Base-by-base conservation (phyloP, 2,329 filamentous ascomycete genomes). In the Scleromitrula shiraiana region DNA sequence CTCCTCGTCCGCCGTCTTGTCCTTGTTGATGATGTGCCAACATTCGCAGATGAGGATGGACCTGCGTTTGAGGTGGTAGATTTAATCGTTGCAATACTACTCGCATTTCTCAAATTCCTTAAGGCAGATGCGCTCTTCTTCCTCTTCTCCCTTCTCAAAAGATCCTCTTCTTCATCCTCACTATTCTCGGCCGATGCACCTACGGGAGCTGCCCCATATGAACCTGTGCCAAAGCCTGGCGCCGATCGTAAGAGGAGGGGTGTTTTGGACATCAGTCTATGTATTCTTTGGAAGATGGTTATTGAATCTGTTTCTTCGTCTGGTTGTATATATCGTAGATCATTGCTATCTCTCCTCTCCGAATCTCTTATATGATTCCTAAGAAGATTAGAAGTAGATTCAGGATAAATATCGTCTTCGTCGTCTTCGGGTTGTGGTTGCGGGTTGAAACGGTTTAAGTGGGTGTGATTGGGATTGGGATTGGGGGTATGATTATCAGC, bases 171-270 rank as follows among this genome's bases (percentile, higher is more conserved):
- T 22, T 66, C 59, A 10, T 64, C 59, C 22, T 61, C 62, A 17
- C 60, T 62, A 33, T 64, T 63, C 24, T 66, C 63, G n/a, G 58
- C 61, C 23, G 66, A 63, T 5, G 64, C 68, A 30, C 69, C 62
- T 35, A 74, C 58, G 5, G 75, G 76, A 19, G 77, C 70, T 4
- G 76, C 76, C 46, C 78, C 78, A 62, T 82, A 82, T 14, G 77
- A 80, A 19, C 76, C 75, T 29, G 76, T 79, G 49, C 76, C 78
- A 61, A 76, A 72, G 27, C 75, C 76, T 36, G 78, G 77, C 54
- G 77, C 77, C 41, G 77, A 77, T 51, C 76, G 74, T 62, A 79
- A 65, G 46, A 83, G 67, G 49, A 82, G 71, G 50, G 77, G 77
- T 53, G 73, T 68, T 62, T 68, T 69, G 42, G 68, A 70, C 68